Evolutionary conservation across 2,329 filamentous ascomycete genomes (phyloP), one percentile per base, ranked within the genome.

Genomic region (Apiospora saccharicola): DNA sequence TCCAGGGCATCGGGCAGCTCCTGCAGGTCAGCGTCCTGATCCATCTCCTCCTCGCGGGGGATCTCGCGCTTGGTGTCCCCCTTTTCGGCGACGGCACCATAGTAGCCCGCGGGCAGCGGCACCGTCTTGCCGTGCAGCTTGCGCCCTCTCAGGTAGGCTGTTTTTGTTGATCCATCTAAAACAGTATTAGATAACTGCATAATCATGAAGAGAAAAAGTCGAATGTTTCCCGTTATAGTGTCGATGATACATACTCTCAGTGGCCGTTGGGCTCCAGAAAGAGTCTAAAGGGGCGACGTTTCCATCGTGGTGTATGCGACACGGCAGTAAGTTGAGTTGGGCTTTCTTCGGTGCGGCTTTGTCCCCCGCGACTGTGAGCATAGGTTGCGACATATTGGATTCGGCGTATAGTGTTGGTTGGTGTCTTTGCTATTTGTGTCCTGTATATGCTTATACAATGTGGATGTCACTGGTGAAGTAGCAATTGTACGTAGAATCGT

Each of bases 271-370:
- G 7, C 84, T 86, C 94, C 95, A 98, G 80, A 94, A 94, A 61
- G 90, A 85, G 30, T 88, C 82, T 6, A 88, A 84, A 1, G 90
- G 85, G 69, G 91, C 88, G 71, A 96, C 85, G 0, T 90, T 86
- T 0, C 95, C 95, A 76, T 93, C 90, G 81, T 97, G 92, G 77
- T 95, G 88, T 78, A 98, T 90, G 71, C 90, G 89, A 78, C 94
- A 96, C 4, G 95, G 95, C 19, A 98, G 86, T 26, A 98, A 84
- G 78, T 98, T 75, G 1, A 80, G 73, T 24, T 76, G 73, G 7
- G 77, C 75, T 19, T 76, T 79, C 41, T 75, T 71, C 57, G 74
- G 41, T 37, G 70, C 70, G 8, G 73, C 70, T 12, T 71, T 70
- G 19, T 73, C 13, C 13, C 76, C 57, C 6, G 78, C 72, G 10